These are phyloP conservation scores for Saccharomycopsis selenospora DNA, from an alignment of 805 yeast genomes.

Conservation along the genomic window DNA sequence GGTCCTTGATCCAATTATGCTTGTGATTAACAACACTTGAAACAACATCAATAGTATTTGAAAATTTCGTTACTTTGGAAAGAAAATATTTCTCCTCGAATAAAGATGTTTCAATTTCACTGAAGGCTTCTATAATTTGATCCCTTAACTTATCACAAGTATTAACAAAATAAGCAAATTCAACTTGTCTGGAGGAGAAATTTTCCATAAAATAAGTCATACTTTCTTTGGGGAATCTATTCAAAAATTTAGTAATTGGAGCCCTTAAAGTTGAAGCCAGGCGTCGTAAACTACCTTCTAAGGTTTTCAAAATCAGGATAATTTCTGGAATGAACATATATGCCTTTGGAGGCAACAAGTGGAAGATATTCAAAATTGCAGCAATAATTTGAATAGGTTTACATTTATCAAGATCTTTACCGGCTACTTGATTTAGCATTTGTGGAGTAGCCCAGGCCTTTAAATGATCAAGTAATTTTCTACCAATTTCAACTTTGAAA, in stretches of 20 bases:
- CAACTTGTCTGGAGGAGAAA: conserved; percentile 47
- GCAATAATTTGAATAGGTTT: conserved; percentile 79
- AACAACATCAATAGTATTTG: conserved; percentile 65
- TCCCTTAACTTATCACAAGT: conserved; percentile 48
- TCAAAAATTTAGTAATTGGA: conserved; percentile 81
- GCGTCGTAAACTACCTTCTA: conserved; percentile 80
- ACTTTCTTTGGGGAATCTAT: conserved; percentile 74
- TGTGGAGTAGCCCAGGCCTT: conserved; percentile 93
- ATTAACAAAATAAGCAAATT: conserved; percentile 46
- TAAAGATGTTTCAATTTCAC: conserved; percentile 40
- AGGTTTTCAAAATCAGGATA: conserved; percentile 60
- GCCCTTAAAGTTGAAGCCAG: conserved; percentile 82
- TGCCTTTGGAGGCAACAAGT: conserved; percentile 85
- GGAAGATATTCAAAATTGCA: conserved; percentile 87
- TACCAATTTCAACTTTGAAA: conserved; percentile 96
- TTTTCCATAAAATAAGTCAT: conserved; percentile 61
- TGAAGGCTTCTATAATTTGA: conserved; percentile 47
- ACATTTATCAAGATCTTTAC: conserved; percentile 72
- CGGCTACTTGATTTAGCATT: conserved; percentile 66
- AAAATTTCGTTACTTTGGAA: conserved; percentile 53
- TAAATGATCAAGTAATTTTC: conserved; percentile 84
- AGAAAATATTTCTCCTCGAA: conserved; percentile 44
- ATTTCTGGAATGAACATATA: conserved; percentile 85
- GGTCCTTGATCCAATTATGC: conserved; percentile 50
- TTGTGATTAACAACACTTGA: conserved; percentile 47